Base-by-base conservation (phyloP, 2,329 filamentous ascomycete species). In the Beauveria medogensis region DNA sequence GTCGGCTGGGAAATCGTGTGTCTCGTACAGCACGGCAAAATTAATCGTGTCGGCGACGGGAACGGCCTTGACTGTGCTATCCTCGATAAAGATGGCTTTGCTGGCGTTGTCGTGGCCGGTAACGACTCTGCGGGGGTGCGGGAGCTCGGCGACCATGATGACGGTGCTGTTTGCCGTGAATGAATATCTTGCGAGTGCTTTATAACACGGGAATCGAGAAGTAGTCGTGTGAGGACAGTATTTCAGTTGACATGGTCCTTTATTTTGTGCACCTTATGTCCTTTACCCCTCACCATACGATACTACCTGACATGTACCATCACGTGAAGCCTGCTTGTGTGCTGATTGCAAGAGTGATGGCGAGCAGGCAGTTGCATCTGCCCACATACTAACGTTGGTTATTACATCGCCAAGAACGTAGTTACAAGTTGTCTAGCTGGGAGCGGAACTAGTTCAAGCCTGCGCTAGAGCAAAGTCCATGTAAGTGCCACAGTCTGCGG, bases 1-100 rank as follows among this genome's bases (percentile, higher is more conserved):
- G 34, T 64, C 62, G n/a, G 50, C 65, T 3, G 65, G 65, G 28
- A 67, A 67, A 24, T 63, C 50, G 47, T 66, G 63, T 28, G 65
- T 67, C 55, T 67, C 64, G 61, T 65, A 67, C 12, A 67, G 54
- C 5, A 65, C 65, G n/a, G 65, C 62, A 55, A 66, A 66, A 41
- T 64, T 62, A 54, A 61, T 40, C 2, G 56, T 55, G 10, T 55
- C 60, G 8, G n/a, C n/a, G 16, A 62, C 59, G 2, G 54, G 56
- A 14, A 54, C 34, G 7, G 59, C 59, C 2, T 56, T 56, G n/a
- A 65, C 59, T 16, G 47, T 10, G 46, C 64, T 51, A 28, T 66
- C 65, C 2, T 48, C 64, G 44, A 66, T 57, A 4, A 63, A 59
- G 26, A 66, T 51, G 28, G 65, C 61, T 18, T 62, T 64, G 53